These are phyloP conservation scores for Hyphopichia homilentoma DNA, from an alignment of 805 yeast species.

Conservation along the genomic window DNA sequence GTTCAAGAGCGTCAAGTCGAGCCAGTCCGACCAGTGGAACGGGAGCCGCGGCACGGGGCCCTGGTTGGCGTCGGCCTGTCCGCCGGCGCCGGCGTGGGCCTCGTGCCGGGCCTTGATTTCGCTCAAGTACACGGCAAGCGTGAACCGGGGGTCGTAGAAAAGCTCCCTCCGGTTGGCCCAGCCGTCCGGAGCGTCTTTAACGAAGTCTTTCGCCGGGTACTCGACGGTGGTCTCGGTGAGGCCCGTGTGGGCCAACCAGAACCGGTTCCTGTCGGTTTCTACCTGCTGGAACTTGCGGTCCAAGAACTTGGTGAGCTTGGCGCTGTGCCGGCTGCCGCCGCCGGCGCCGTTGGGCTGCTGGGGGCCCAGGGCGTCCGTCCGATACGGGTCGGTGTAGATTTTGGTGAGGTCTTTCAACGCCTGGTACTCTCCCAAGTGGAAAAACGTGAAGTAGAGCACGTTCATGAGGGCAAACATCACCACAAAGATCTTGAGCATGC, in stretches of 20 bases:
- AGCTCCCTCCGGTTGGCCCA: slow-evolving; percentile 17
- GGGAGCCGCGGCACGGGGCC: slow-evolving; percentile 17
- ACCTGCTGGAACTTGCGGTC: slow-evolving; percentile 10
- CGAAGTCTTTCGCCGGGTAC: slow-evolving; percentile 9
- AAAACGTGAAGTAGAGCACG: slow-evolving; percentile 1
- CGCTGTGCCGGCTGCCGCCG: neutral
- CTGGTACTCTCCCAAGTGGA: slow-evolving; percentile 1
- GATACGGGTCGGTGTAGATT: slow-evolving; percentile 1
- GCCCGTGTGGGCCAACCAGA: slow-evolving; percentile 21
- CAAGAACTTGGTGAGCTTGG: neutral
- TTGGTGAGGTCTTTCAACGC: slow-evolving; percentile 2
- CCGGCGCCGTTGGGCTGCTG: slow-evolving; percentile 1
- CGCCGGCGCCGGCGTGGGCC: slow-evolving; percentile 3
- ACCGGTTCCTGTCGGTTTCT: slow-evolving; percentile 13
- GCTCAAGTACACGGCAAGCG: slow-evolving; percentile 46
- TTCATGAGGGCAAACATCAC: slow-evolving; percentile 1
- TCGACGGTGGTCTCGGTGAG: slow-evolving; percentile 13
- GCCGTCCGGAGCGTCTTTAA: slow-evolving; percentile 6
- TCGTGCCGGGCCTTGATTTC: slow-evolving; percentile 22
- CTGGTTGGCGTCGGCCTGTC: slow-evolving; percentile 7
- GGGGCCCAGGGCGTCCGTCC: neutral
- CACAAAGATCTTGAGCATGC: slow-evolving; percentile 1
- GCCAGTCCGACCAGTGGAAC: slow-evolving; percentile 57
- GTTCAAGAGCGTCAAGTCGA: slow-evolving; percentile 42
- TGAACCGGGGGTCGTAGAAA: slow-evolving; percentile 54